These are phyloP conservation scores for Sporobolomyces phaffii DNA, from an alignment of 768 basidiomycete species.

Conservation along the genomic window DNA sequence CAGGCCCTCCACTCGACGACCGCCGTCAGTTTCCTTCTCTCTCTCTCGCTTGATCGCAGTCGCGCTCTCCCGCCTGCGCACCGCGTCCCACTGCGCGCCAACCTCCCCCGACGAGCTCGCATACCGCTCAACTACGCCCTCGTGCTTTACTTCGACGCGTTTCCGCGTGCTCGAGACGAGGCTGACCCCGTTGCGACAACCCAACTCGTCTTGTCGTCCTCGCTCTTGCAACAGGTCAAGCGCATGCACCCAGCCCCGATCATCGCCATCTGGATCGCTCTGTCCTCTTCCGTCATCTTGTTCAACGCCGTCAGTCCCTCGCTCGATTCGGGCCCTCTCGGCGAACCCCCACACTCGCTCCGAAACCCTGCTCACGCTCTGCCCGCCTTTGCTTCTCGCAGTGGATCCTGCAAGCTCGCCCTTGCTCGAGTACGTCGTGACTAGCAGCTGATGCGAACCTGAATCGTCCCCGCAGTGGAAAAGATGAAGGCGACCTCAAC, in stretches of 20 bases:
- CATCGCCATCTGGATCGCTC: slow-evolving; percentile 32
- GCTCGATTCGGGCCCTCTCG: not conserved
- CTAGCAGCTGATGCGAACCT: not conserved
- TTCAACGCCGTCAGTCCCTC: slow-evolving; percentile 14
- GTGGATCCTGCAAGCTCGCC: slow-evolving; percentile 5
- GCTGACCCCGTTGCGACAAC: not conserved
- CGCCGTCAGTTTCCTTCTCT: not conserved
- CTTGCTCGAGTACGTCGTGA: not conserved
- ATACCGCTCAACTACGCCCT: not conserved
- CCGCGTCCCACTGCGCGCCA: not conserved
- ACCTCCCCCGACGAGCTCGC: not conserved
- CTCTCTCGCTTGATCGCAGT: not conserved
- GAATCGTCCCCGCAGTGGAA: too few relatives aligned
- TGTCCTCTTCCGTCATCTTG: slow-evolving; percentile 14
- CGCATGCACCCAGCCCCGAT: slow-evolving; percentile 34
- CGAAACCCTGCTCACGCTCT: not conserved
- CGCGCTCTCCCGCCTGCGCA: not conserved
- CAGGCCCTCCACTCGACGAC: not conserved
- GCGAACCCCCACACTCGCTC: not conserved
- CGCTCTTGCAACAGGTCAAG: slow-evolving; percentile 3
- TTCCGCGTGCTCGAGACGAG: not conserved
- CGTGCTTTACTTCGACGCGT: not conserved
- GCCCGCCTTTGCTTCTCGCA: not conserved
- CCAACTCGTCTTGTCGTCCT: not conserved
- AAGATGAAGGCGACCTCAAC: slow-evolving; percentile 8